These are phyloP conservation scores for Xanthoconium stramineum DNA, from an alignment of 768 basidiomycete genomes.

Conservation along the genomic window DNA sequence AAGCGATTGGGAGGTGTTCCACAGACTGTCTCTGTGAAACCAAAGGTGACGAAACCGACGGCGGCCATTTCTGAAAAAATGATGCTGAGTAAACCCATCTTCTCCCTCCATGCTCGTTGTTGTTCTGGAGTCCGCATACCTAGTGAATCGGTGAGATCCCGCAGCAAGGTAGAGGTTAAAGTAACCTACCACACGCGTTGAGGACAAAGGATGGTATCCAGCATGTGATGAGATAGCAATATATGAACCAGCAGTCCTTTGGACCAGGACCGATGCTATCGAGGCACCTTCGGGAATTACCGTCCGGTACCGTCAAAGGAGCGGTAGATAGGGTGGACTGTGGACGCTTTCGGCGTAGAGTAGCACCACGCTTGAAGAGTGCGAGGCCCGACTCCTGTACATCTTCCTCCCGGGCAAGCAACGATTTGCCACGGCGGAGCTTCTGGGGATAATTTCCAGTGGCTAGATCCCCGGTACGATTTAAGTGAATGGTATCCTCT, in stretches of 20 bases:
- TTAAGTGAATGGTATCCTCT: not conserved
- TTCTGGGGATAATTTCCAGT: slow-evolving; percentile 74
- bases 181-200: slow-evolving; percentile 67
- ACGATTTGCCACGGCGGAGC: slow-evolving; percentile 82
- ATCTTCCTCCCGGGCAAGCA: slow-evolving; percentile 89
- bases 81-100: slow-evolving; percentile 87
- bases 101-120: slow-evolving; percentile 97
- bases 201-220: slow-evolving; percentile 80
- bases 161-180: not conserved
- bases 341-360: slow-evolving; percentile 67
- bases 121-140: slow-evolving; percentile 89
- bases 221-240: slow-evolving; percentile 81
- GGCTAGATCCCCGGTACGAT: slow-evolving; percentile 34
- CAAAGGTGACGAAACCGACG: slow-evolving; percentile 98
- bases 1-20: slow-evolving; percentile 82
- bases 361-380: slow-evolving; percentile 85
- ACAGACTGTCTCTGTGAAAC: slow-evolving; percentile 93
- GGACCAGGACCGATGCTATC: slow-evolving; percentile 82
- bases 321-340: slow-evolving; percentile 40
- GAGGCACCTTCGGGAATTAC: slow-evolving; percentile 51
- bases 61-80: slow-evolving; percentile 82
- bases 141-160: slow-evolving; percentile 30
- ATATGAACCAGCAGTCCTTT: slow-evolving; percentile 93
- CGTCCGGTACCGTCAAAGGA: slow-evolving; percentile 35
- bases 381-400: slow-evolving; percentile 87